Conservation (phyloP, 1,284 basidiomycete species). For the Ceratobasidium papillatum region DNA sequence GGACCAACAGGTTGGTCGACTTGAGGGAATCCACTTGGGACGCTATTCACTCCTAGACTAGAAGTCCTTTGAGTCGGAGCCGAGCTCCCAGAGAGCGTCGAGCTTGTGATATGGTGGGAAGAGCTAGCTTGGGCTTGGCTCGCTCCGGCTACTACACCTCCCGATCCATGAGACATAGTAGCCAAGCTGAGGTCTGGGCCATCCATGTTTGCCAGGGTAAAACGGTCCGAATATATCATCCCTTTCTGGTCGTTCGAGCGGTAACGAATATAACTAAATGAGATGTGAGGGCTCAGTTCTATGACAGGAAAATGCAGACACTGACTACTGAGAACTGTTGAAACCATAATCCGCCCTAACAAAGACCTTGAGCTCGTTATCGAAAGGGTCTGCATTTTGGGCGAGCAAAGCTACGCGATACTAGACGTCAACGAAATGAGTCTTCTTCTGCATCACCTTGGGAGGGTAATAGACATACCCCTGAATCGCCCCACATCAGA, state of each 20-base stretch:
- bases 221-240: not conserved
- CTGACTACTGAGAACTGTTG: conserved; percentile 25
- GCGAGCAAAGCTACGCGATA: conserved; percentile 16
- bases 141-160: not conserved
- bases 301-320: not conserved
- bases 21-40: not conserved
- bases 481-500: conserved; percentile 34
- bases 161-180: conserved; percentile 17
- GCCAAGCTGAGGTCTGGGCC: conserved; percentile 9
- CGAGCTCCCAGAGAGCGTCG: not conserved
- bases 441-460: not conserved
- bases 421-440: not conserved
- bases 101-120: not conserved
- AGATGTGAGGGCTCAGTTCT: not conserved
- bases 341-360: conserved; percentile 26
- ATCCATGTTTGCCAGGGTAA: conserved; percentile 14
- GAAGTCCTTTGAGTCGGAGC: not conserved
- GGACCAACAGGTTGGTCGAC: not conserved
- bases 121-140: not conserved
- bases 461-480: not conserved
- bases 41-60: not conserved
- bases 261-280: conserved; percentile 21
- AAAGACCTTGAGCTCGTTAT: not conserved
- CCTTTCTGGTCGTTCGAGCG: not conserved
- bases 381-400: not conserved